phyloP scores from a whole-genome alignment of 2,329 filamentous ascomycete species.

The Aspergillus aculeatinus region DNA sequence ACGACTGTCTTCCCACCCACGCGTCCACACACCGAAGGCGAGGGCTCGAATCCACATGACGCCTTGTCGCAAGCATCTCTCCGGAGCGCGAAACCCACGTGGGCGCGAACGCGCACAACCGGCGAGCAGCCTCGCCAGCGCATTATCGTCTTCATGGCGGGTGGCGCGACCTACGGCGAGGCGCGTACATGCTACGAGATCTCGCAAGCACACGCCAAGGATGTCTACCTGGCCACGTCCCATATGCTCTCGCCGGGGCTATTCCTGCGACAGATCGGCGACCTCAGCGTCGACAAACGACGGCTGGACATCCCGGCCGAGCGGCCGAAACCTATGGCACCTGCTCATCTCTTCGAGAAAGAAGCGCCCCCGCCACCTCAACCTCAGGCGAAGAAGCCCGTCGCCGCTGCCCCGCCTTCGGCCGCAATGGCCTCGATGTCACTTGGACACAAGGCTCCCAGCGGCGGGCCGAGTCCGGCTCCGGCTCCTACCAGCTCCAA shows the following conservation, averaged over 20 bases:
- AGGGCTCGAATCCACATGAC: conserved; percentile 49
- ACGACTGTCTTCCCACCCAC: conserved; percentile 68
- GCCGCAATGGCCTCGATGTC: conserved; percentile 39
- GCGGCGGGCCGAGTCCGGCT: conserved; percentile 34
- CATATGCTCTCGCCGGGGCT: conserved; percentile 88
- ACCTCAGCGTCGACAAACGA: conserved; percentile 72
- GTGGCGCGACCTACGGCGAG: conserved; percentile 92
- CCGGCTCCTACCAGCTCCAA: conserved; percentile 29
- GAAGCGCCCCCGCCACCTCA: conserved; percentile 52
- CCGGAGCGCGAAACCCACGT: conserved; percentile 88
- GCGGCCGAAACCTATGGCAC: conserved; percentile 74
- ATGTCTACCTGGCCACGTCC: conserved; percentile 83
- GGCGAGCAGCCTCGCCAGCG: conserved; percentile 81
- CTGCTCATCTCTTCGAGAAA: conserved; percentile 80
- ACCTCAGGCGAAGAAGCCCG: conserved; percentile 25
- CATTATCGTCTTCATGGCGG: conserved; percentile 90
- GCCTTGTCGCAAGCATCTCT: conserved; percentile 67
- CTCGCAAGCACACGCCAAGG: conserved; percentile 68
- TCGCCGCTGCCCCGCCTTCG: conserved; percentile 30
- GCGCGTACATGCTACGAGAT: conserved; percentile 85
- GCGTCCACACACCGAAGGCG: conserved; percentile 61
- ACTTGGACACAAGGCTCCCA: conserved; percentile 30
- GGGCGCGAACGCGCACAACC: conserved; percentile 78
- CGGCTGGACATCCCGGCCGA: conserved; percentile 79
- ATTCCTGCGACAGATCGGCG: conserved; percentile 78